Evolutionary conservation across 2,329 filamentous ascomycete genomes (phyloP).

Genomic region (Geosmithia flava): DNA sequence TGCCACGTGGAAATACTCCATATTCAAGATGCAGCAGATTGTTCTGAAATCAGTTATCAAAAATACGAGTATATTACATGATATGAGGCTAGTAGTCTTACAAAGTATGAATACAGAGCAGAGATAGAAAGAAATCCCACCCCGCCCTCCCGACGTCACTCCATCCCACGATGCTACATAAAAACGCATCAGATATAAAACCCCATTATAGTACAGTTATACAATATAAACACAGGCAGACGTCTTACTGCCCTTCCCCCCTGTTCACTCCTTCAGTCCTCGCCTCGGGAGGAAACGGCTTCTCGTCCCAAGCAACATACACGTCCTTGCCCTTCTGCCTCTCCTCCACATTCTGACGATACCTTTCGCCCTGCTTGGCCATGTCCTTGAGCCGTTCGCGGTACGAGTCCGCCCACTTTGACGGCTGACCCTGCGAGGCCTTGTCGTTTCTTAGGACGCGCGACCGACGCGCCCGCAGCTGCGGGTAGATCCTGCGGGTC

Average conservation of each 20-base stretch:
- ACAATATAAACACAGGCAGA: neutral
- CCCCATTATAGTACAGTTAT: neutral
- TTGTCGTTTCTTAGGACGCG: slow-evolving; percentile 28
- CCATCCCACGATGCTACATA: neutral
- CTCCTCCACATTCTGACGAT: slow-evolving; percentile 41
- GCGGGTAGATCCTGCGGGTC: slow-evolving; percentile 39
- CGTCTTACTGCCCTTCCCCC: neutral
- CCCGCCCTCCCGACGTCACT: neutral
- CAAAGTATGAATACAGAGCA: neutral
- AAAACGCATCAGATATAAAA: neutral
- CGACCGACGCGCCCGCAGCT: slow-evolving; percentile 42
- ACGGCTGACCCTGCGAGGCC: neutral
- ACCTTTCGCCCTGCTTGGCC: slow-evolving; percentile 41
- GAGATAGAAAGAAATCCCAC: neutral
- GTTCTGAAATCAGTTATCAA: too few relatives aligned
- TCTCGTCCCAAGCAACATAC: slow-evolving; percentile 31
- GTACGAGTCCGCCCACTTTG: neutral
- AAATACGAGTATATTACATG: too few relatives aligned
- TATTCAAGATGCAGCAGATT: too few relatives aligned
- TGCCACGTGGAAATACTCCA: too few relatives aligned
- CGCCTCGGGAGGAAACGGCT: slow-evolving; percentile 9
- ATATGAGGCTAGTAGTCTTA: neutral
- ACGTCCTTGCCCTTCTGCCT: slow-evolving; percentile 33
- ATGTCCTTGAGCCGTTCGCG: slow-evolving; percentile 11
- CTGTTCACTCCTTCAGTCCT: neutral